Evolutionary conservation across 1,284 basidiomycete species (phyloP).

Genomic region (Hortiboletus rubellus): DNA sequence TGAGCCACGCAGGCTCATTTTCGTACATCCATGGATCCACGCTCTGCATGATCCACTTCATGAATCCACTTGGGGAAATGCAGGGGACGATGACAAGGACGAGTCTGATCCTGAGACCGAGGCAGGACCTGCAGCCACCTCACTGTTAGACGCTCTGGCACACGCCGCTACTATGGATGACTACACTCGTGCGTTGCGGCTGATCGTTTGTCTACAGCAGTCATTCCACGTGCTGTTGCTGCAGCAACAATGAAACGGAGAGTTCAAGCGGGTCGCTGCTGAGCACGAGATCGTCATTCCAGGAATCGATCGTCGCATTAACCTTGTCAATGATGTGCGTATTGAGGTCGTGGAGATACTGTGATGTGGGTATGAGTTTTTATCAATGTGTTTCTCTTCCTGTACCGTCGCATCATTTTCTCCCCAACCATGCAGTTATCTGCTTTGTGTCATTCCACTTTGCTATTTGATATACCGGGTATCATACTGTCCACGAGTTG

Average conservation of each 20-base stretch:
- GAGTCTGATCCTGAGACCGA: neutral
- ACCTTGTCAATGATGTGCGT: neutral
- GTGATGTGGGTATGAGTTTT: too few relatives aligned
- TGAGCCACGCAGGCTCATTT: neutral
- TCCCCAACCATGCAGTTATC: too few relatives aligned
- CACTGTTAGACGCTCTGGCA: too few relatives aligned
- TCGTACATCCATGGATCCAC: neutral
- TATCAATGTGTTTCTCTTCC: neutral
- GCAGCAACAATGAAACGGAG: slow-evolving; percentile 1
- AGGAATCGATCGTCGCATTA: neutral
- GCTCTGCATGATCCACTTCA: neutral
- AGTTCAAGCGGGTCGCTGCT: neutral
- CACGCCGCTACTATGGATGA: neutral
- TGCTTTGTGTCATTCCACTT: too few relatives aligned
- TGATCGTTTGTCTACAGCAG: neutral
- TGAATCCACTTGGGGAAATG: neutral
- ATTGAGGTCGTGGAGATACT: too few relatives aligned
- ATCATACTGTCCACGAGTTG: too few relatives aligned
- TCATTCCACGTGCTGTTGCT: neutral
- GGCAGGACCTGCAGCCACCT: neutral
- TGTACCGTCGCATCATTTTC: too few relatives aligned
- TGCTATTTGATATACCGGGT: too few relatives aligned
- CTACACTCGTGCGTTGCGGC: neutral
- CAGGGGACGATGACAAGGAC: neutral
- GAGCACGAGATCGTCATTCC: neutral